Base-by-base conservation (phyloP, 1,139 yeast species). In the Taiozyma onychis region DNA sequence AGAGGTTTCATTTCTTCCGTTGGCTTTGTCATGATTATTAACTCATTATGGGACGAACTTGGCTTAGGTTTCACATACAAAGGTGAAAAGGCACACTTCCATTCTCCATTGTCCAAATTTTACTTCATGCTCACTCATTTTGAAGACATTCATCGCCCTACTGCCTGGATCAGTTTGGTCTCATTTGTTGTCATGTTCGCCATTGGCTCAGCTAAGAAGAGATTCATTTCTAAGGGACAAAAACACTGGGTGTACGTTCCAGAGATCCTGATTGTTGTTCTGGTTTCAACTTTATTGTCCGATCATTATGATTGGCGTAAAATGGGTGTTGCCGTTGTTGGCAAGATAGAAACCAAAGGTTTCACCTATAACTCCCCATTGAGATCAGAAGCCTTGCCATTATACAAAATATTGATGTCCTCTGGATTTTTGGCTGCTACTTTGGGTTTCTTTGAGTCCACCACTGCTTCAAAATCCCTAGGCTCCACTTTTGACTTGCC, bases 1-100 rank as follows among this genome's bases (percentile, higher is more conserved):
- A 78, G 95, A 58, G 98, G 98, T 0, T 93, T 93, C 65, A 88
- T 93, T 42, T 80, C 93, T 44, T 96, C 96, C 0, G 95, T 93
- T n/a, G 98, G 97, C 13, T 64, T 88, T 18, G 91, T 91, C 10
- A 91, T 93, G 93, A 74, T 89, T 21, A 77, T 89, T 46, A 90
- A 88, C 62, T 85, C 97, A 3, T 62, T 79, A 24, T 80, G 90
- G 18, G 79, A 85, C 6, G 87, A 85, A 65, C 67, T 91, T 44
- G 96, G 96, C 0, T 70, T 93, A 41, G 63, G 66, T 6, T 52
- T 71, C 7, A 61, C 75, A 55, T 68, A 70, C 51, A 68, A 70
- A 49, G 64, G 68, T 44, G 54, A 72, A 37, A 71, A 76, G 3
- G 73, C 72, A 5, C 93, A 88, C 58, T 77, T 83, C 34, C 93